These are phyloP conservation scores for Cryphonectria japonica DNA, from an alignment of 2,329 filamentous ascomycete genomes.

Conservation along the genomic window DNA sequence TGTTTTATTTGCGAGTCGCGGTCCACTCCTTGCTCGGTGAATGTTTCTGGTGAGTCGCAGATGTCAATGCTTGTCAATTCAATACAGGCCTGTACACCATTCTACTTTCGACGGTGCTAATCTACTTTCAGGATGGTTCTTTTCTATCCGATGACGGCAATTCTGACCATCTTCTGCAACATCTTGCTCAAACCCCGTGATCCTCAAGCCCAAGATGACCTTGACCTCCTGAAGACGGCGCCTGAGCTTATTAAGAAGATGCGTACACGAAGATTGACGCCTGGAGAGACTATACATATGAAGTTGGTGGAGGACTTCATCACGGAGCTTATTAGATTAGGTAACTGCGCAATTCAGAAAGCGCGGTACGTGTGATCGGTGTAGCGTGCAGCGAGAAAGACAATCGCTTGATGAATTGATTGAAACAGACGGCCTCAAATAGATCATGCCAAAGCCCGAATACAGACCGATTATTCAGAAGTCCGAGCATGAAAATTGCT, in stretches of 20 bases:
- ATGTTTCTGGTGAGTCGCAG: constrained; percentile 51
- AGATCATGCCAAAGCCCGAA: too few species aligned
- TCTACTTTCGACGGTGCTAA: constrained; percentile 26
- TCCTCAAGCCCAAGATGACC: constrained; percentile 47
- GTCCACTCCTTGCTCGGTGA: constrained; percentile 48
- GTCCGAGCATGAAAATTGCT: too few species aligned
- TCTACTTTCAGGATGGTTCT: constrained; percentile 50
- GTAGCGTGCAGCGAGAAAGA: too few species aligned
- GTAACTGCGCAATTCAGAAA: constrained; percentile 25
- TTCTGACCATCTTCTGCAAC: constrained; percentile 59
- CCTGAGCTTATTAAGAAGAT: constrained; percentile 49
- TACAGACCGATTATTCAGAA: too few species aligned
- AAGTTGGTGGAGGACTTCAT: constrained; percentile 28
- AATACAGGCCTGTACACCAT: neutral
- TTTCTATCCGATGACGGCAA: constrained; percentile 60
- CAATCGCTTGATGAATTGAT: too few species aligned
- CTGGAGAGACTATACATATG: constrained; percentile 38
- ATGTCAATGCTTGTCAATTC: neutral
- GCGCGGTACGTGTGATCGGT: neutral
- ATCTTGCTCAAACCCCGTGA: constrained; percentile 53
- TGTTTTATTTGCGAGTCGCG: constrained; percentile 51
- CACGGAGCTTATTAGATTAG: constrained; percentile 29
- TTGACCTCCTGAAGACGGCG: constrained; percentile 47
- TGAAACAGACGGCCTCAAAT: too few species aligned
- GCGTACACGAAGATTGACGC: constrained; percentile 37